Conservation (phyloP, 305 asterid species). For the Fraxinus baroniana region DNA sequence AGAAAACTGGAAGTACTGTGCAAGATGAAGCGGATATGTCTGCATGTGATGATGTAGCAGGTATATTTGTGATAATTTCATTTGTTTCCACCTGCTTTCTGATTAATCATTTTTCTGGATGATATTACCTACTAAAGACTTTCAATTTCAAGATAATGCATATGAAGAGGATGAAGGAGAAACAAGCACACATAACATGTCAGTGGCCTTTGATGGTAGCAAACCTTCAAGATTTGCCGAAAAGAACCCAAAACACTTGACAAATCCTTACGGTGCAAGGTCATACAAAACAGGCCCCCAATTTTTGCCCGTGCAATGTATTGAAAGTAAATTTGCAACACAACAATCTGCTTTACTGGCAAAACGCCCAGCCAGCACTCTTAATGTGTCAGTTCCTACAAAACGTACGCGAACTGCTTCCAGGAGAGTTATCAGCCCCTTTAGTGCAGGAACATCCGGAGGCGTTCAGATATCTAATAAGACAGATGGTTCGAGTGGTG, state of each 20-base stretch:
- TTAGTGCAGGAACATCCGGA: conserved; percentile 67
- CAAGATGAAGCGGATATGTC: conserved; percentile 81
- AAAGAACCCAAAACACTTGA: conserved; percentile 57
- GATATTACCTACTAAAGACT: conserved; percentile 36
- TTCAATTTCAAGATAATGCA: conserved; percentile 51
- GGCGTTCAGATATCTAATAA: conserved; percentile 57
- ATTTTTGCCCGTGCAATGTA: conserved; percentile 44
- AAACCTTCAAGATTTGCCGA: conserved; percentile 55
- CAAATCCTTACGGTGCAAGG: conserved; percentile 53
- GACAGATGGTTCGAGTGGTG: conserved; percentile 93
- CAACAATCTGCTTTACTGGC: conserved; percentile 53
- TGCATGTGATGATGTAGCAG: conserved; percentile 62
- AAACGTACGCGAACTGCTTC: conserved; percentile 80
- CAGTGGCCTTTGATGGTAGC: conserved; percentile 52
- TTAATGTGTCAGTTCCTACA: conserved; percentile 73
- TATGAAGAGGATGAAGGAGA: conserved; percentile 80
- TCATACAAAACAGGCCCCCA: conserved; percentile 50
- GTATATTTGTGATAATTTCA: conserved; percentile 34
- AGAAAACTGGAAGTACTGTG: conserved; percentile 57
- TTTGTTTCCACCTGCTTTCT: conserved; percentile 25
- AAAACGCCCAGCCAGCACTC: conserved; percentile 63
- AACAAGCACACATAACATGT: conserved; percentile 50
- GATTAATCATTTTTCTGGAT: conserved; percentile 24
- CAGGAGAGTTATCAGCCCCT: conserved; percentile 66
- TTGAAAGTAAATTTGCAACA: conserved; percentile 47